Evolutionary conservation across 2,329 filamentous ascomycete species (phyloP).

Genomic region (Aspergillaceae sp.): DNA sequence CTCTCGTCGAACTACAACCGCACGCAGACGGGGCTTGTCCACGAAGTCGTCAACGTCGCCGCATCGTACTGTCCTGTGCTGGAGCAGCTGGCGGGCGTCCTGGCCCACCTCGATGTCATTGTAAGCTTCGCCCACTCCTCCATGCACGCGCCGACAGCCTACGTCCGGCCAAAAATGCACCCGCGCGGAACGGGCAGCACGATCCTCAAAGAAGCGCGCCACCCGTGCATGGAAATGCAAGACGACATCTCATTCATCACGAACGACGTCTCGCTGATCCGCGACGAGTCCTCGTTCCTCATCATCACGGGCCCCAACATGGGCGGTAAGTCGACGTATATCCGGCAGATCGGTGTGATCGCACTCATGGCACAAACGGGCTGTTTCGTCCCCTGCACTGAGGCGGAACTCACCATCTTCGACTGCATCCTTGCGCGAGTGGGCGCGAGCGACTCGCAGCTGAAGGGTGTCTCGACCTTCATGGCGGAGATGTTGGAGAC

Average conservation of each 20-base stretch:
- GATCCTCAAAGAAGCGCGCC: constrained; percentile 81
- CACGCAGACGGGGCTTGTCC: constrained; percentile 82
- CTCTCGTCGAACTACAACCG: constrained; percentile 90
- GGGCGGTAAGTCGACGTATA: constrained; percentile 98
- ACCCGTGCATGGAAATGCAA: constrained; percentile 97
- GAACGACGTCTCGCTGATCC: constrained; percentile 78
- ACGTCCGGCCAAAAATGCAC: constrained; percentile 86
- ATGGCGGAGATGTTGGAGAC: constrained; percentile 99
- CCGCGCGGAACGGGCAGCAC: constrained; percentile 80
- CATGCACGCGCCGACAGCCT: constrained; percentile 83
- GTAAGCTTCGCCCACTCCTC: constrained; percentile 88
- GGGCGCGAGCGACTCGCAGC: constrained; percentile 88
- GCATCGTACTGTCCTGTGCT: constrained; percentile 91
- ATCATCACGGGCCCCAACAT: constrained; percentile 98
- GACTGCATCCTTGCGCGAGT: constrained; percentile 95
- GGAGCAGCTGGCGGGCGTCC: constrained; percentile 75
- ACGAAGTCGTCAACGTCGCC: constrained; percentile 85
- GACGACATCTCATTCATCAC: constrained; percentile 98
- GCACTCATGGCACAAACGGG: constrained; percentile 95
- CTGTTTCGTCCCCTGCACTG: constrained; percentile 86
- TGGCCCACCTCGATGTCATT: constrained; percentile 92
- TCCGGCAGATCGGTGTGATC: constrained; percentile 92
- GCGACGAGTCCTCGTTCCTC: constrained; percentile 76
- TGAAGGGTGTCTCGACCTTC: constrained; percentile 96
- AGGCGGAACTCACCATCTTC: constrained; percentile 89